A percentile compares a stretch with the other conserved stretches of the same genome.
Evolutionary conservation across 768 basidiomycete genomes (phyloP).

Genomic region (Scleroderma citrinum): DNA sequence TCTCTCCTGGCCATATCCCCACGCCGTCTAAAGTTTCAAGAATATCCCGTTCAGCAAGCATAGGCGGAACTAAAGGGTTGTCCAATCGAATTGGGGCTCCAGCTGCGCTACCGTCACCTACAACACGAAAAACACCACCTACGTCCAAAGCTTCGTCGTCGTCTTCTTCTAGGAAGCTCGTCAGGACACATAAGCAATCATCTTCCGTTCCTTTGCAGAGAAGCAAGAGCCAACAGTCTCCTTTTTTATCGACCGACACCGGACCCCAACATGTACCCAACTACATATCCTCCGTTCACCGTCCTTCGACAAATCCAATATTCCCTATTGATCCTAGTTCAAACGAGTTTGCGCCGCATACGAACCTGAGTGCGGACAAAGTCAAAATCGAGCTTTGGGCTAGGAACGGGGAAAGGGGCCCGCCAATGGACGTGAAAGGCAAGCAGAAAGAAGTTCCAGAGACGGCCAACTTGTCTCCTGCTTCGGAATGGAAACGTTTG

Average conservation of each 20-base stretch:
- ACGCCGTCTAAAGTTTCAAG: conserved; percentile 10
- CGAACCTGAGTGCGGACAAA: conserved; percentile 45
- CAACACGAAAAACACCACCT: conserved; percentile 14
- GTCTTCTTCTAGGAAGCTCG: conserved; percentile 7
- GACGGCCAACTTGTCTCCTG: conserved; percentile 12
- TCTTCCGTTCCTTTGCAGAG: conserved; percentile 20
- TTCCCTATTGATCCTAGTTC: conserved; percentile 56
- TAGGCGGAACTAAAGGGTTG: conserved; percentile 13
- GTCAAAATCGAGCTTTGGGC: conserved; percentile 60
- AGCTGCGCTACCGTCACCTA: conserved; percentile 8
- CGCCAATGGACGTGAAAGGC: conserved; percentile 26
- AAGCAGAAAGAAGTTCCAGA: conserved; percentile 39
- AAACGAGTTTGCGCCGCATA: conserved; percentile 49
- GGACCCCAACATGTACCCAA: conserved; percentile 37
- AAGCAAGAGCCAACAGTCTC: conserved; percentile 19
- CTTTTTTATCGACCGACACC: conserved; percentile 14
- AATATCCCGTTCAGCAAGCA: conserved; percentile 10
- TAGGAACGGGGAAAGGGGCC: conserved; percentile 25
- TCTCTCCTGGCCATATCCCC: background rate
- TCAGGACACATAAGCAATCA: conserved; percentile 20
- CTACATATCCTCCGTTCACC: conserved; percentile 75
- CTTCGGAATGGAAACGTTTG: conserved; percentile 54
- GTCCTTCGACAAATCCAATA: conserved; percentile 77
- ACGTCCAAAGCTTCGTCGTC: conserved; percentile 13
- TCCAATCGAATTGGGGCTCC: conserved; percentile 5